Evolutionary conservation across 352 stramenopile genomes (phyloP), one percentile per base, ranked within the genome.

Genomic region (Globisporangium lucens): DNA sequence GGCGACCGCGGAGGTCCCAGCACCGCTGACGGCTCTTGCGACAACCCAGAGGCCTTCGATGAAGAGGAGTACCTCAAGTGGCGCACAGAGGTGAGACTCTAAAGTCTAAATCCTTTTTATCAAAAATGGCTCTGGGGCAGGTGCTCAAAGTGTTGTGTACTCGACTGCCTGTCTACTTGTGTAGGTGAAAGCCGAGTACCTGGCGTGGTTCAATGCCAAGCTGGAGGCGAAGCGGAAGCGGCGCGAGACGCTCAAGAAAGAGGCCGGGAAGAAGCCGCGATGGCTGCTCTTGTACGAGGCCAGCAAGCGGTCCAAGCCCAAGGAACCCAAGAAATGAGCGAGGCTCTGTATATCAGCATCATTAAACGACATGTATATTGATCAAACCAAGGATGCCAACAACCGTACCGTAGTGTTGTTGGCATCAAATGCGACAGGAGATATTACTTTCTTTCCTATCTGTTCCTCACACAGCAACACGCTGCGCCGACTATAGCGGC

Each of bases 221-320:
- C 65, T 91, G 5, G 82, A 82, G 57, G 71, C 70, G 4, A 82
- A 77, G 62, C 81, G 82, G 61, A 72, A 67, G 46, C 80, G 78
- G 13, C 82, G 81, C 13, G 66, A 69, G 27, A 69, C 74, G 22
- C 55, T 72, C 38, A 84, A 83, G 56, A 90, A 89, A 56, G 79
- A 89, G 0, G 52, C 71, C 2, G 78, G 75, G 30, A 85, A 89
- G 67, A 91, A 90, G 57, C 82, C 82, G 10, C 82, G 82, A 17
- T 93, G 82, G 80, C 63, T 87, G 66, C 61, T 93, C 62, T 65
- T 93, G 33, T 92, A 87, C 68, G 82, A 92, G 58, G 80, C 82
- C 36, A 84, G 83, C 75, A 75, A 87, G 68, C 58, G 62, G 1
- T 77, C 74, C 20, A 72, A 83, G 58, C 73, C 49, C 5, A 69